Evolutionary conservation across 1,284 basidiomycete species (phyloP).

Genomic region (Cryptococcus sp.): DNA sequence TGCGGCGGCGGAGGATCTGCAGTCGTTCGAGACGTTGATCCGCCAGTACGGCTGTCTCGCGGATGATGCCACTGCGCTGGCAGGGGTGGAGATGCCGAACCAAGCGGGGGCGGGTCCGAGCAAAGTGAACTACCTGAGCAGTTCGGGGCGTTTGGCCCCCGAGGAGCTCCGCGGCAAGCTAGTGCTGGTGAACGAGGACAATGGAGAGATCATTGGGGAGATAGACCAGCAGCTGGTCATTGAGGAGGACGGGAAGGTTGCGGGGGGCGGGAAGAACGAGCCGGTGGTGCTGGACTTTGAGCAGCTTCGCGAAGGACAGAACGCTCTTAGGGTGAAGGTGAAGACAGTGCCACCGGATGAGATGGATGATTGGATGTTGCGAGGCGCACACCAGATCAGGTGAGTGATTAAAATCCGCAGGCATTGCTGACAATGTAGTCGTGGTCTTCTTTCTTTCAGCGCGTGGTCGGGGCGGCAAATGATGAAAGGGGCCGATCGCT

Average conservation of each 20-base stretch:
- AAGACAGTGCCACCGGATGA: conserved; percentile 64
- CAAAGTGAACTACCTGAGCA: not conserved
- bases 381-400: conserved; percentile 66
- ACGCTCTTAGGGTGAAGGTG: conserved; percentile 50
- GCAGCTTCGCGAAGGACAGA: conserved; percentile 49
- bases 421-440: conserved; percentile 49
- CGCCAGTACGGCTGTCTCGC: conserved; percentile 59
- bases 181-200: conserved; percentile 69
- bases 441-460: conserved; percentile 66
- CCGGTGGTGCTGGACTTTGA: conserved; percentile 72
- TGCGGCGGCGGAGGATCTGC: conserved; percentile 59
- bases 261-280: conserved; percentile 56
- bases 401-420: conserved; percentile 37
- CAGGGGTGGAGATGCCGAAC: conserved; percentile 19
- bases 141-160: conserved; percentile 8
- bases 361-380: conserved; percentile 64
- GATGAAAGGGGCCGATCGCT: conserved; percentile 61
- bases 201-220: conserved; percentile 69
- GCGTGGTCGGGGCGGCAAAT: conserved; percentile 63
- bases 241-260: conserved; percentile 57
- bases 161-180: conserved; percentile 63
- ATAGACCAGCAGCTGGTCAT: conserved; percentile 61
- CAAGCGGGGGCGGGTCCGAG: conserved; percentile 6
- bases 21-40: conserved; percentile 67
- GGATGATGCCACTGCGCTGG: conserved; percentile 28